Evolutionary conservation across 2,329 filamentous ascomycete species (phyloP), one percentile per base, ranked within the genome.

Genomic region (Alternaria incomplexa): DNA sequence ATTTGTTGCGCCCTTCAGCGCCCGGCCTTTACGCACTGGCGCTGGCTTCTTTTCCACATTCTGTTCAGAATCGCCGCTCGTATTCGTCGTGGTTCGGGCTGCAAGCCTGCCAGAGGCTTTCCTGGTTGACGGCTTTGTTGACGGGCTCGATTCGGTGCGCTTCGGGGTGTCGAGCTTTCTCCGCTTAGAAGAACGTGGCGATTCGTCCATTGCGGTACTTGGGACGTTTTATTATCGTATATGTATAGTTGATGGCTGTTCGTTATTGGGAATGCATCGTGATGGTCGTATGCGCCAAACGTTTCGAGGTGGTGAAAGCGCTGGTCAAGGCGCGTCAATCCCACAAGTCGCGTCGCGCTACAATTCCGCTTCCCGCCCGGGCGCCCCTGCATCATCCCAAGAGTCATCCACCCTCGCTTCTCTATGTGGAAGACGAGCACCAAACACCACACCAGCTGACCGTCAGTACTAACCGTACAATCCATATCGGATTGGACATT

Each of bases 121-220:
- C 22, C 54, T 69, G 4, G 63, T 58, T 10, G 75, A 63, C n/a
- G 61, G 57, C 52, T 71, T 70, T 36, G 61, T 55, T 32, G 67
- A 63, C 22, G 73, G 68, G 58, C 65, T 73, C 13, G 73, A 67
- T 40, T 61, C 70, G 53, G 64, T 71, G 58, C 66, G 67, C 51
- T 67, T 67, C 13, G 72, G 64, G 12, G 68, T 71, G 46, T 79
- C 75, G 61, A 80, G 70, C 66, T 77, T 80, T 65, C 77, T 74
- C 62, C 77, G 72, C 69, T 80, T 80, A 20, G 74, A 72, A 44
- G 76, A 74, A 50, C 77, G 75, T n/a, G 75, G 75, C 43, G 76
- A 73, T 43, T 73, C 75, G 64, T 75, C 73, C 77, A 80, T 80
- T 28, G 53, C 30, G 47, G 25, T n/a, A 22, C 10, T 30, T 43